Evolutionary conservation across 192 early-diverging fungal genomes (phyloP).

Genomic region (Chytriomyces hyalinus): DNA sequence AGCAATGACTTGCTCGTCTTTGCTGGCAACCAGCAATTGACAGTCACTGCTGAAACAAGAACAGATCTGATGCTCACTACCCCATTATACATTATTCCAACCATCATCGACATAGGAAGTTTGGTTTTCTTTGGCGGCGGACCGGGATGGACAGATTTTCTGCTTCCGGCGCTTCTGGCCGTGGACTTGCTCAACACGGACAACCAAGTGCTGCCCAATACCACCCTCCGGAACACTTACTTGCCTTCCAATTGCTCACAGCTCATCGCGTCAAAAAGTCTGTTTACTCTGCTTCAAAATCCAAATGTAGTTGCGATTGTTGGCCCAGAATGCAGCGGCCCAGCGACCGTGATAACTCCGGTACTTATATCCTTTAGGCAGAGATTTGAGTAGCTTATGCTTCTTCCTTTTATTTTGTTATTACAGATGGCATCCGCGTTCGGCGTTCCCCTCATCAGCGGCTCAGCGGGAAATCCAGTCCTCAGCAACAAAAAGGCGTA

Average conservation of each 20-base stretch:
- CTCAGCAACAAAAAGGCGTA: constrained; percentile 1
- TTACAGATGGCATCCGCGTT: constrained; percentile 12
- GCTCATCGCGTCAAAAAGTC: not conserved
- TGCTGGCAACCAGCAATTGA: constrained; percentile 25
- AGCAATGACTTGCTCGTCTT: constrained; percentile 57
- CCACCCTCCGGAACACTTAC: not conserved
- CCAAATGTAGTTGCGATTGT: not conserved
- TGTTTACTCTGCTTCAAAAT: not conserved
- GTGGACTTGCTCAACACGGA: not conserved
- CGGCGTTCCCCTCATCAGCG: constrained; percentile 7
- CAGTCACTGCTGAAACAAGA: not conserved
- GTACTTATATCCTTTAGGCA: not conserved
- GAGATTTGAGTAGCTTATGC: not conserved
- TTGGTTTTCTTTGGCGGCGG: not conserved
- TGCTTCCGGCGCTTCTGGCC: not conserved
- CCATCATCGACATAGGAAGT: not conserved
- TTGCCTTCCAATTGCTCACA: constrained; percentile 8
- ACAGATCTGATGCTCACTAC: not conserved
- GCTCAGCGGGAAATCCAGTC: not conserved
- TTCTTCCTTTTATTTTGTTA: not conserved
- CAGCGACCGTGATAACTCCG: constrained; percentile 1
- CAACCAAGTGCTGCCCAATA: not conserved
- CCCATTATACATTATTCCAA: not conserved
- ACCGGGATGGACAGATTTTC: constrained; percentile 3
- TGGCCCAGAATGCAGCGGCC: constrained; percentile 10